A percentile compares a stretch with the other conserved stretches of the same genome.
phyloP scores from a whole-genome alignment of 805 yeast genomes.

The Wickerhamomyces mucosus region DNA sequence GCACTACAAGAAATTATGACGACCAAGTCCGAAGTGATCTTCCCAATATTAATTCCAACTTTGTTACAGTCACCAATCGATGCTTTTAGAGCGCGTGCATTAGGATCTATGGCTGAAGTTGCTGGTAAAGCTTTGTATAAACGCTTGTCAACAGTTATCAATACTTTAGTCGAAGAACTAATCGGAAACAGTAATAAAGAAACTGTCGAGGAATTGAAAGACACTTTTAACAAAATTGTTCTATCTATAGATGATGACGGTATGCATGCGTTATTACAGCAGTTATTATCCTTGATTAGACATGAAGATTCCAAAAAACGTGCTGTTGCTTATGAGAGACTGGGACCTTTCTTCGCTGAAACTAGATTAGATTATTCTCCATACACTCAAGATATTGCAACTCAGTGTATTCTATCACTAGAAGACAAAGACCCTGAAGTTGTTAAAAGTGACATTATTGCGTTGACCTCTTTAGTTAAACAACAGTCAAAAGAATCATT shows the following conservation, averaged over 20 bases:
- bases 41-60: constrained; percentile 88
- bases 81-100: constrained; percentile 74
- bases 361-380: constrained; percentile 61
- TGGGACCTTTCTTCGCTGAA: constrained; percentile 60
- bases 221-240: constrained; percentile 60
- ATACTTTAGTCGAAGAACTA: constrained; percentile 58
- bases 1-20: constrained; percentile 92
- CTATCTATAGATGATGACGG: constrained; percentile 73
- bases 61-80: constrained; percentile 76
- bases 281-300: constrained; percentile 64
- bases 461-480: constrained; percentile 58
- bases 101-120: constrained; percentile 80
- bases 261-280: constrained; percentile 75
- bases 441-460: constrained; percentile 54
- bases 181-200: constrained; percentile 30
- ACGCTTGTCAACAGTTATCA: constrained; percentile 64
- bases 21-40: constrained; percentile 78
- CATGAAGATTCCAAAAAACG: constrained; percentile 62
- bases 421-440: constrained; percentile 59
- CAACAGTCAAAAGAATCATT: constrained; percentile 67
- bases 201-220: constrained; percentile 30
- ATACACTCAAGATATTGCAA: constrained; percentile 68
- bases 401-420: constrained; percentile 58
- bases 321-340: constrained; percentile 51
- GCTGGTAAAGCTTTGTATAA: constrained; percentile 78